Evolutionary conservation across 306 rosid species (phyloP), one percentile per base, ranked within the genome.

Genomic region (Senna tora): DNA sequence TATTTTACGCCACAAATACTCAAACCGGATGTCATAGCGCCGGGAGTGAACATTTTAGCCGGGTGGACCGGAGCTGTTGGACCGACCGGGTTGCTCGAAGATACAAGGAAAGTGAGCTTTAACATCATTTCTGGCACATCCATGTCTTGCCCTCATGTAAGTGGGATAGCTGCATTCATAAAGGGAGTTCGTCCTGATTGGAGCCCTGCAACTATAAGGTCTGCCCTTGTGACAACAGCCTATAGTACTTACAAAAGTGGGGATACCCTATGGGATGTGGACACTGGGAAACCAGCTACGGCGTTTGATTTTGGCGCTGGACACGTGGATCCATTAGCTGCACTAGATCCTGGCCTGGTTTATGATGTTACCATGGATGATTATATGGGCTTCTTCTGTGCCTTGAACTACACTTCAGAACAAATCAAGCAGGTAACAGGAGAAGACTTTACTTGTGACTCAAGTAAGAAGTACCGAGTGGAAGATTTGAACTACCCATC

Each of bases 181-280:
- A 94, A 87, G 75, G 95, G 86, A 11, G 87, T 83, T 69, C 92
- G 87, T 73, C 88, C 84, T 2, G 95, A 87, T 34, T 94, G 98
- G 98, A 91, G 91, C 71, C 97, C 98, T 32, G 96, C 96, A 11
- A 90, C 88, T 42, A 87, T 94, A 69, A 86, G 67, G 81, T 94
- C 98, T 11, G 98, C 98, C 25, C 89, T 94, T 75, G 89, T 94
- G 98, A 94, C 98, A 67, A 94, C 98, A 38, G 77, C 98, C 19
- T 89, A 94, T 77, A 61, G 82, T 41, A 46, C 78, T 15, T 89
- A 89, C 81, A 86, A 80, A 80, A 75, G 54, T 74, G 96, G 96
- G 6, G 73, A 73, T 77, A 25, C 81, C 73, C 73, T 94, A 45
- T 17, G 14, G 76, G 98, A 94, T 75, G 14, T 87, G 1, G 85